Evolutionary conservation across 2,329 filamentous ascomycete genomes (phyloP).

Genomic region (Metarhizium robertsii): DNA sequence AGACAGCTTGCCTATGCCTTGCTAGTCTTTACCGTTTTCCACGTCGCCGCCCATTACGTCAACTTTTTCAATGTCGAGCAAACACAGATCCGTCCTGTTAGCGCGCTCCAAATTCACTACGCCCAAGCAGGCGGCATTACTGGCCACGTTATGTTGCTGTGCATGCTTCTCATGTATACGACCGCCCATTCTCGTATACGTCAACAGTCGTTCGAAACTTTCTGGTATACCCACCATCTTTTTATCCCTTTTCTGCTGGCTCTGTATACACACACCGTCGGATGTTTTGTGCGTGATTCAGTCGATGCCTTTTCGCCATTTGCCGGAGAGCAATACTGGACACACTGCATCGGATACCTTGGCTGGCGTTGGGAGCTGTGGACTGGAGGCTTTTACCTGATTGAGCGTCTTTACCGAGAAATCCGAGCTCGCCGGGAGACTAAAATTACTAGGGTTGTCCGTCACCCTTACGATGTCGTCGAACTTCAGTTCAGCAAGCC

Average conservation of each 20-base stretch:
- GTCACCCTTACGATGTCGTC: conserved; percentile 93
- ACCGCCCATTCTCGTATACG: conserved; percentile 88
- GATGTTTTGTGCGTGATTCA: conserved; percentile 90
- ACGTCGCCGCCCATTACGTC: conserved; percentile 80
- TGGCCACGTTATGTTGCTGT: conserved; percentile 95
- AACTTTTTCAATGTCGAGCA: conserved; percentile 97
- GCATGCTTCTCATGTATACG: conserved; percentile 98
- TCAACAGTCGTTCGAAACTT: conserved; percentile 95
- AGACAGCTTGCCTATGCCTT: conserved; percentile 86
- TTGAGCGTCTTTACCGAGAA: conserved; percentile 86
- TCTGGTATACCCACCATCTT: conserved; percentile 99
- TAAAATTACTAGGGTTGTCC: conserved; percentile 85
- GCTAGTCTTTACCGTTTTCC: conserved; percentile 70
- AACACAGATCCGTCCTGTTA: conserved; percentile 68
- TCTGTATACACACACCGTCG: conserved; percentile 91
- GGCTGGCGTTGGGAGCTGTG: conserved; percentile 96
- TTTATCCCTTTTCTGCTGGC: conserved; percentile 92
- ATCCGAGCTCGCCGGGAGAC: conserved; percentile 75
- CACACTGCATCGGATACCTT: conserved; percentile 87
- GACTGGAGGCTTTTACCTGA: conserved; percentile 74
- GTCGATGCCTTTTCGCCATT: conserved; percentile 69
- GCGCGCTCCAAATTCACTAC: conserved; percentile 87
- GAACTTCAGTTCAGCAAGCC: conserved; percentile 97
- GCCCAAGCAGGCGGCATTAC: conserved; percentile 82
- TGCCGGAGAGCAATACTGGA: conserved; percentile 73